phyloP scores from a whole-genome alignment of 2,329 filamentous ascomycete genomes.

The Botrytis deweyae region DNA sequence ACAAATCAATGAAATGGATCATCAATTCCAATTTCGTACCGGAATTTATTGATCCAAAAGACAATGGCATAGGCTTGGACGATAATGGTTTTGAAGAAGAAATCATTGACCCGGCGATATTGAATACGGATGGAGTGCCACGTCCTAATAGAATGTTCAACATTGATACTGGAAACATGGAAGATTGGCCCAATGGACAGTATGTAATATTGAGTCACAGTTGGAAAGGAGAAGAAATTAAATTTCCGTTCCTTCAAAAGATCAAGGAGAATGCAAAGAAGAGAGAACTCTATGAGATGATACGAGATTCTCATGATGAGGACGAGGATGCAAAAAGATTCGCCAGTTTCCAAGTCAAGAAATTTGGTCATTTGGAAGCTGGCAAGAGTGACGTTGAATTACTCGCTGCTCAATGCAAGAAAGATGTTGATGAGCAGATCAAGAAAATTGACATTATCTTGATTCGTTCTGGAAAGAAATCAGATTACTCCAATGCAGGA shows the following conservation, averaged over 20 bases:
- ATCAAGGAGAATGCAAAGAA: slow-evolving; percentile 22
- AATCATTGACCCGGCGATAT: background rate
- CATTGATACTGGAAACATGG: slow-evolving; percentile 39
- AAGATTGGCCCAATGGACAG: slow-evolving; percentile 36
- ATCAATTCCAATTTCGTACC: slow-evolving; percentile 22
- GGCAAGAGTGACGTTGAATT: slow-evolving; percentile 22
- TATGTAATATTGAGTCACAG: slow-evolving; percentile 43
- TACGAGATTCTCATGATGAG: slow-evolving; percentile 22
- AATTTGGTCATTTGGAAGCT: slow-evolving; percentile 19
- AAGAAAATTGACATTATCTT: slow-evolving; percentile 19
- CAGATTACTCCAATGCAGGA: background rate
- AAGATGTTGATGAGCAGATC: slow-evolving; percentile 21
- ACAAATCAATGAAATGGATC: slow-evolving; percentile 25
- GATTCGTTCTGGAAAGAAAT: background rate
- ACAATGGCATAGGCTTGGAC: background rate
- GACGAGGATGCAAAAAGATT: slow-evolving; percentile 21
- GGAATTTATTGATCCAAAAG: slow-evolving; percentile 16
- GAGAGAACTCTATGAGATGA: slow-evolving; percentile 22
- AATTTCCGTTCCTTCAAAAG: slow-evolving; percentile 35
- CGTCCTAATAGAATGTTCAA: slow-evolving; percentile 41
- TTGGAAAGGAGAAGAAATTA: slow-evolving; percentile 41
- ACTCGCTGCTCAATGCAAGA: slow-evolving; percentile 20
- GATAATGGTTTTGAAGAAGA: slow-evolving; percentile 16
- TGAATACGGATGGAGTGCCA: slow-evolving; percentile 24
- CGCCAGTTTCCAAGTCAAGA: slow-evolving; percentile 23